These are phyloP conservation scores for Phytophthora europaea DNA, from an alignment of 352 stramenopile species.

Conservation along the genomic window DNA sequence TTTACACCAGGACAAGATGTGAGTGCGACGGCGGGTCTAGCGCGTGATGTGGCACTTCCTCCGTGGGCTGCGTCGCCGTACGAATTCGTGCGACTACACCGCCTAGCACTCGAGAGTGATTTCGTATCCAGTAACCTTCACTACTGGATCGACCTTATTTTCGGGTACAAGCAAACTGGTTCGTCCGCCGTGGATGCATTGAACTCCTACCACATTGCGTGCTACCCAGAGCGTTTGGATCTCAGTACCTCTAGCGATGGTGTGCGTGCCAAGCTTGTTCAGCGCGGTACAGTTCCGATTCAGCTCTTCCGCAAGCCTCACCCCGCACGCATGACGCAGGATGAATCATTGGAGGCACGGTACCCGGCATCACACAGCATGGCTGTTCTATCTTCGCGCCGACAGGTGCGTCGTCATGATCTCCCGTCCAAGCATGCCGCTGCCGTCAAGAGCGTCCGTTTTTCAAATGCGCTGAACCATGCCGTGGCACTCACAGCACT, in stretches of 20 bases:
- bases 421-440: slow-evolving; percentile 76
- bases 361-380: slow-evolving; percentile 81
- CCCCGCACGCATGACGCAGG: slow-evolving; percentile 75
- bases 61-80: slow-evolving; percentile 96
- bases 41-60: slow-evolving; percentile 93
- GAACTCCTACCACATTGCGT: slow-evolving; percentile 95
- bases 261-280: slow-evolving; percentile 67
- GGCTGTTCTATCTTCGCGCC: slow-evolving; percentile 77
- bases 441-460: slow-evolving; percentile 77
- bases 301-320: slow-evolving; percentile 86
- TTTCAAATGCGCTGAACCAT: slow-evolving; percentile 81
- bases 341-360: slow-evolving; percentile 76
- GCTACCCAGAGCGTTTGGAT: slow-evolving; percentile 82
- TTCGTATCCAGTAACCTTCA: slow-evolving; percentile 98
- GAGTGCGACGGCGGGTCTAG: slow-evolving; percentile 57
- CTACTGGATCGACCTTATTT: slow-evolving; percentile 99
- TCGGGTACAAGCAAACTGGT: slow-evolving; percentile 97
- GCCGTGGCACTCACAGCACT: slow-evolving; percentile 58
- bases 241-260: slow-evolving; percentile 68
- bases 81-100: slow-evolving; percentile 97
- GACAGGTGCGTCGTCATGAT: slow-evolving; percentile 86
- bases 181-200: slow-evolving; percentile 83
- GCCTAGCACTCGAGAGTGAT: slow-evolving; percentile 98
- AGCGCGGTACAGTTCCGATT: slow-evolving; percentile 79
- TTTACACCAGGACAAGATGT: slow-evolving; percentile 51